Evolutionary conservation across 2,329 filamentous ascomycete species (phyloP).

Genomic region (Hawksworthiomyces lignivorus): DNA sequence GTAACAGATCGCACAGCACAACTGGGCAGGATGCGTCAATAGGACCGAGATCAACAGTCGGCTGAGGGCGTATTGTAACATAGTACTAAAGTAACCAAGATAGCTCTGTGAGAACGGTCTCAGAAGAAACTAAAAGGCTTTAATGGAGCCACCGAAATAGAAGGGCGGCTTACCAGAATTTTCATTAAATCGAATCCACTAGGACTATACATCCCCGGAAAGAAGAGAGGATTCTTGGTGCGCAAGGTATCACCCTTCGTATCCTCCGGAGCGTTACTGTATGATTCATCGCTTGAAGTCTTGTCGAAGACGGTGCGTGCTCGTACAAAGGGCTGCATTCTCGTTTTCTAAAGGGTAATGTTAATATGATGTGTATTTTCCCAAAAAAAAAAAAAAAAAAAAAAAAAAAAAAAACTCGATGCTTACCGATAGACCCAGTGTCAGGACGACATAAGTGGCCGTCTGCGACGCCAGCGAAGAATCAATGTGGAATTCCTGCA

Average conservation of each 20-base stretch:
- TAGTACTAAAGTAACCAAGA: conserved; percentile 23
- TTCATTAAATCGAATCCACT: conserved; percentile 12
- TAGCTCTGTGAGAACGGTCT: neutral
- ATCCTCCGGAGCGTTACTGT: neutral
- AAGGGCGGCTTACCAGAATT: conserved; percentile 1
- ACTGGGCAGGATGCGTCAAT: conserved; percentile 81
- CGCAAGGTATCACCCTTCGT: neutral
- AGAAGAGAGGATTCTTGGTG: neutral
- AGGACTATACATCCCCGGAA: conserved; percentile 6
- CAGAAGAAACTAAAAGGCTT: neutral
- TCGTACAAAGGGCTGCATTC: too few species aligned
- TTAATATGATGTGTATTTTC: neutral
- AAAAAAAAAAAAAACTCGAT: too few species aligned
- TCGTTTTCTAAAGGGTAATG: neutral
- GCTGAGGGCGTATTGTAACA: conserved; percentile 62
- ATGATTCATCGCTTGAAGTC: neutral
- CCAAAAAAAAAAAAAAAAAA: too few species aligned
- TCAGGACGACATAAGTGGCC: neutral
- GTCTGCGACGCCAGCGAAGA: neutral
- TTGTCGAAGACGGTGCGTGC: neutral
- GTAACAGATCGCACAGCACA: conserved; percentile 69
- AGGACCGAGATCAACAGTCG: conserved; percentile 69
- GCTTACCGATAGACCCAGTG: neutral
- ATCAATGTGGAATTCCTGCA: neutral
- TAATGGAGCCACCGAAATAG: too few species aligned